phyloP scores from a whole-genome alignment of 1,284 basidiomycete genomes.

The Sporisorium graminicola region DNA sequence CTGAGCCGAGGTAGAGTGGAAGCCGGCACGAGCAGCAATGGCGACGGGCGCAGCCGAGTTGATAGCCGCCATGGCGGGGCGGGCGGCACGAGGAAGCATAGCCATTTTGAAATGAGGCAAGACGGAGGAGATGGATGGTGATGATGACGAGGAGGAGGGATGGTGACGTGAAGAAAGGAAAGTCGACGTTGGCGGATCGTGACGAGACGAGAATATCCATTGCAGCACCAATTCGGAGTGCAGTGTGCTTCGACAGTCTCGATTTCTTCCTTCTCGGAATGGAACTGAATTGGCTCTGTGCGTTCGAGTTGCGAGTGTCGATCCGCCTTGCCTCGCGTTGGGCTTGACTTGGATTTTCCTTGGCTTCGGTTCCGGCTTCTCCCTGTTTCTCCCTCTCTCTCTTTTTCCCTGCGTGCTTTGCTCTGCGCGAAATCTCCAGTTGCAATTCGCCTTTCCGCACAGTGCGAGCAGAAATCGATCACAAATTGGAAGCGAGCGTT shows the following conservation, averaged over 20 bases:
- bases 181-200: conserved; percentile 1
- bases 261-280: background rate
- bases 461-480: conserved; percentile 21
- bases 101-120: conserved; percentile 48
- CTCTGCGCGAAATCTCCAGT: too few species aligned
- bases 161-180: conserved; percentile 15
- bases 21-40: conserved; percentile 58
- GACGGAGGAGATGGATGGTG: conserved; percentile 6
- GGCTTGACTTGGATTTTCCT: background rate
- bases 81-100: conserved; percentile 61
- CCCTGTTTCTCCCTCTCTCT: conserved; percentile 6
- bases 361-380: conserved; percentile 40
- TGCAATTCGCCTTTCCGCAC: conserved; percentile 2
- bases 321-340: background rate
- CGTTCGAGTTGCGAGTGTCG: background rate
- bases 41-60: conserved; percentile 49
- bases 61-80: conserved; percentile 52
- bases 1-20: conserved; percentile 75
- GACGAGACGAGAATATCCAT: conserved; percentile 11
- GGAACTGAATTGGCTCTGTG: background rate
- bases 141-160: conserved; percentile 4
- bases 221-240: background rate
- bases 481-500: conserved; percentile 9
- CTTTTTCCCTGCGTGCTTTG: too few species aligned
- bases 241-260: background rate